Conservation (phyloP, 768 basidiomycete species). For the Arthromyces matolae region DNA sequence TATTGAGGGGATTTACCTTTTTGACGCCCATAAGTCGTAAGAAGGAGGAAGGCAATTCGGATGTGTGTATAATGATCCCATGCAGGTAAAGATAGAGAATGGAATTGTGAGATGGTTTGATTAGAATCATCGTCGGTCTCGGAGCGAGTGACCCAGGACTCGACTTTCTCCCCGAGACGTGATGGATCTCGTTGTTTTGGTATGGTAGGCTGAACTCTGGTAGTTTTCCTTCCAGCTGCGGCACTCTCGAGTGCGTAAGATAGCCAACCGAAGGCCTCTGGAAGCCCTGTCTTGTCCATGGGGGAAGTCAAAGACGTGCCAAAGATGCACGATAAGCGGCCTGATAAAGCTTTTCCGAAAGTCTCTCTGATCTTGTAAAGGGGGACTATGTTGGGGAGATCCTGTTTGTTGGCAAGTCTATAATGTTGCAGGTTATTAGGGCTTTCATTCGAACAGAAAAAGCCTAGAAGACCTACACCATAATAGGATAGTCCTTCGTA, state of each 20-base stretch:
- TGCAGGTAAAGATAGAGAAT: conserved; percentile 28
- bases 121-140: conserved; percentile 26
- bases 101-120: conserved; percentile 34
- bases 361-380: conserved; percentile 41
- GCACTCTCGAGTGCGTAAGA: conserved; percentile 25
- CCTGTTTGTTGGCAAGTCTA: conserved; percentile 61
- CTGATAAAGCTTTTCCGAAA: conserved; percentile 28
- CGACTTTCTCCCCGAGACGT: conserved; percentile 31
- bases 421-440: background rate
- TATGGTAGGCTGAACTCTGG: background rate
- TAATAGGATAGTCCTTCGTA: conserved; percentile 11
- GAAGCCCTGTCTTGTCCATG: conserved; percentile 26
- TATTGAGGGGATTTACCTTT: conserved; percentile 27
- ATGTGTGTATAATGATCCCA: conserved; percentile 52
- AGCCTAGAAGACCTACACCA: conserved; percentile 23
- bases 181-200: conserved; percentile 19
- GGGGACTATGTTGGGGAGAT: conserved; percentile 48
- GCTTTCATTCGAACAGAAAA: conserved; percentile 28
- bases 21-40: conserved; percentile 37
- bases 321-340: conserved; percentile 27
- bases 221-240: conserved; percentile 8
- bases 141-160: conserved; percentile 32
- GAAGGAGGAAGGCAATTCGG: conserved; percentile 39
- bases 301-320: conserved; percentile 20
- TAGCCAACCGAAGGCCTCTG: conserved; percentile 41